These are phyloP conservation scores for Cladophialophora yegresii DNA, from an alignment of 2,329 filamentous ascomycete genomes.

Conservation along the genomic window DNA sequence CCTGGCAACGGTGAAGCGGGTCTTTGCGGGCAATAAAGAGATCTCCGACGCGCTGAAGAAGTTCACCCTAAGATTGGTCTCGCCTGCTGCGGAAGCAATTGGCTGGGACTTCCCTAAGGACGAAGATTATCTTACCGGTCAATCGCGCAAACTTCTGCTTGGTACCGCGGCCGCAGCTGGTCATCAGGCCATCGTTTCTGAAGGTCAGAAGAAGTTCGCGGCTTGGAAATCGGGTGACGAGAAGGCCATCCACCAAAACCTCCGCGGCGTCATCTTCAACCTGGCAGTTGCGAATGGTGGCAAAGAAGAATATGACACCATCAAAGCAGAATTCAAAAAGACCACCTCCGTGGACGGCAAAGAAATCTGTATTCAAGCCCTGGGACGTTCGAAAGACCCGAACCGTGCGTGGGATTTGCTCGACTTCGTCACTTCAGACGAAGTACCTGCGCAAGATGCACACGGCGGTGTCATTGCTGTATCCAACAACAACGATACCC, in stretches of 20 bases:
- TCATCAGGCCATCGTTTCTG: slow-evolving; percentile 69
- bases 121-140: slow-evolving; percentile 79
- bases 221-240: slow-evolving; percentile 71
- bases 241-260: slow-evolving; percentile 74
- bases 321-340: slow-evolving; percentile 81
- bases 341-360: slow-evolving; percentile 88
- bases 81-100: slow-evolving; percentile 71
- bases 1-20: slow-evolving; percentile 73
- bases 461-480: slow-evolving; percentile 77
- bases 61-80: slow-evolving; percentile 74
- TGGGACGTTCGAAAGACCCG: slow-evolving; percentile 71
- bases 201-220: slow-evolving; percentile 77
- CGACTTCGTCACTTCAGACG: slow-evolving; percentile 75
- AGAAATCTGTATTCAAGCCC: slow-evolving; percentile 74
- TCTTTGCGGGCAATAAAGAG: slow-evolving; percentile 75
- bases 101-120: slow-evolving; percentile 80
- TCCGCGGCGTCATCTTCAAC: slow-evolving; percentile 78
- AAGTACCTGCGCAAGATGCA: slow-evolving; percentile 84
- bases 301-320: slow-evolving; percentile 67
- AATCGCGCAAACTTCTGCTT: slow-evolving; percentile 81
- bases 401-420: slow-evolving; percentile 69
- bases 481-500: slow-evolving; percentile 70
- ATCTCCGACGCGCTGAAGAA: slow-evolving; percentile 73
- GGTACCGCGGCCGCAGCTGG: slow-evolving; percentile 72
- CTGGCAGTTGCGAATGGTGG: slow-evolving; percentile 74